Conservation (phyloP, 345 rosid species). For the Corchorus olitorius region DNA sequence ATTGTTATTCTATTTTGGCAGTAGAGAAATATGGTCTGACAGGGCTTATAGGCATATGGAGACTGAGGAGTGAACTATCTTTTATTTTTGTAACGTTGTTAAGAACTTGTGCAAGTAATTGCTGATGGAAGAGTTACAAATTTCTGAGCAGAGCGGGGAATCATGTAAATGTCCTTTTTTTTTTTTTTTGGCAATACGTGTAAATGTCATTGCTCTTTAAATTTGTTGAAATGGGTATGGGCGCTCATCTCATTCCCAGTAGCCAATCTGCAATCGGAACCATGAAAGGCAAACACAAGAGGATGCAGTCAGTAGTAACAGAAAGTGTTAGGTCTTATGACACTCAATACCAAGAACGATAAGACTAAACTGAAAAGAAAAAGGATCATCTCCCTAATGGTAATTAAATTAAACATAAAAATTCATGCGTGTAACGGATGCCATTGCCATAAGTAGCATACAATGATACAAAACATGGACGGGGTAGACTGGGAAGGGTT, state of each 20-base stretch:
- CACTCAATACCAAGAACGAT: no score
- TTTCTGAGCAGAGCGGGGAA: neutral
- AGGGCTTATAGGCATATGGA: neutral
- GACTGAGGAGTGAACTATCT: neutral
- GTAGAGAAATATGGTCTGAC: slow-evolving; percentile 5
- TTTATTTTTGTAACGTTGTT: neutral
- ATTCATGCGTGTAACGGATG: no score
- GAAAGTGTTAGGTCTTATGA: no score
- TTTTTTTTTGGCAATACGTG: no score
- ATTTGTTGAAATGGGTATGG: neutral
- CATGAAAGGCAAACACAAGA: no score
- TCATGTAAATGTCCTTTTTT: neutral
- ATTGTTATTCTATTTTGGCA: neutral
- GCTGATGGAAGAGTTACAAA: neutral
- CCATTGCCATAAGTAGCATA: no score
- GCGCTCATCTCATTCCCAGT: neutral
- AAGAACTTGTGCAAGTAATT: neutral
- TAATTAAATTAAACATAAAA: no score
- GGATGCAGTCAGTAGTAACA: no score
- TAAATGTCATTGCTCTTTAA: neutral
- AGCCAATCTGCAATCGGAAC: neutral
- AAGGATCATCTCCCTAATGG: no score
- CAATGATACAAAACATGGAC: no score
- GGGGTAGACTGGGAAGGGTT: no score
- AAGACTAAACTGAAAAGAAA: no score